These are phyloP conservation scores for Skeletonema grethae DNA, from an alignment of 108 stramenopile genomes.

Conservation along the genomic window DNA sequence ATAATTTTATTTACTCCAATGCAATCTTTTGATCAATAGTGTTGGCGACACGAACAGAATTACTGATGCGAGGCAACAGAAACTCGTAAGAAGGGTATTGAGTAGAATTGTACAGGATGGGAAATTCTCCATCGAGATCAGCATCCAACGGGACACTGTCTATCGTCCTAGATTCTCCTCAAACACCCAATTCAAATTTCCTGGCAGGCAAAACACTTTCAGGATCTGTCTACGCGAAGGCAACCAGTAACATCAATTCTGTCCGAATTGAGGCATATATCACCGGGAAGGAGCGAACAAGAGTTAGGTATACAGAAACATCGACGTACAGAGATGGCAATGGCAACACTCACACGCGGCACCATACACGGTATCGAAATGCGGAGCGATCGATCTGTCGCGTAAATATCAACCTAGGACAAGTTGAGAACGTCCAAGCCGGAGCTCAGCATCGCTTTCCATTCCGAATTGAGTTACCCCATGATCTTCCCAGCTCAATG, in stretches of 20 bases:
- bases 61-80: no score
- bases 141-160: background rate
- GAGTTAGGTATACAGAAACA: constrained; percentile 4
- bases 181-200: background rate
- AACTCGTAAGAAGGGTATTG: no score
- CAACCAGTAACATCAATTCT: background rate
- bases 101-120: background rate
- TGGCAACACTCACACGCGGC: background rate
- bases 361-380: background rate
- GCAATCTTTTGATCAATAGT: no score
- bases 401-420: background rate
- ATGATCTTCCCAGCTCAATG: constrained; percentile 13
- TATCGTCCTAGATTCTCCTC: background rate
- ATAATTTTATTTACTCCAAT: no score
- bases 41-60: no score
- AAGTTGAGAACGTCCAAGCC: background rate
- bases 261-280: constrained; percentile 3
- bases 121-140: background rate
- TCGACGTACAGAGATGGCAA: background rate
- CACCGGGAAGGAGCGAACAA: constrained; percentile 10
- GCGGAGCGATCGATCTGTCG: background rate
- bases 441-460: constrained; percentile 10
- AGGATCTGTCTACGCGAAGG: background rate
- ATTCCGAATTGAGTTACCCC: constrained; percentile 8
- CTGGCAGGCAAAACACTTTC: background rate